Evolutionary conservation across 805 yeast genomes (phyloP), one percentile per base, ranked within the genome.

Genomic region (Yarrowia deformans): DNA sequence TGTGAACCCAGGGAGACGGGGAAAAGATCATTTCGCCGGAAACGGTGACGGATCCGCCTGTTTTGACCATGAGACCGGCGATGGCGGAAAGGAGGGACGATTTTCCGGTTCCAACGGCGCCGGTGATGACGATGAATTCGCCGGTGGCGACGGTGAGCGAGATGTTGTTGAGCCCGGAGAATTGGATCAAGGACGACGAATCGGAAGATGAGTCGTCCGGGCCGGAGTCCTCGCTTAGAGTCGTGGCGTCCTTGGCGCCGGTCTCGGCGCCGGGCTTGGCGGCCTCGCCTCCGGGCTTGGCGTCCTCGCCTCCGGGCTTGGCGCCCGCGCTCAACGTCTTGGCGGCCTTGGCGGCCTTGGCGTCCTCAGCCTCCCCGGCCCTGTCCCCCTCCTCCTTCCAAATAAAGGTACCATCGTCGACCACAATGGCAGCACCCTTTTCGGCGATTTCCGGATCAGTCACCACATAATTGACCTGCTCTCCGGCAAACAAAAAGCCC

Each of bases 1-100:
- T 89, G 74, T 88, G 90, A 56, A 89, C 84, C 93, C 93, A 90
- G 4, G 91, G 91, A 39, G 80, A 81, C 9, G 91, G 91, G 68
- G 85, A 81, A 70, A 79, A 74, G 23, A 81, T 73, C 42, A 82
- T 83, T 77, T 73, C 81, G 1, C 91, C 90, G 73, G 81, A 78
- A 12, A 83, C 78, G 46, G 77, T 78, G 2, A 87, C 78, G 0
- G 75, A 70, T 49, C 93, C 93, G 0, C 73, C 48, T 0, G 77
- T 78, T 72, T 83, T 83, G 35, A 80, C 81, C 91, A 90, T 88
- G 63, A 84, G 81, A 0, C 93, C 93, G 8, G 89, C 82, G 69
- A 90, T 76, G 0, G 93, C 92, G 72, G 79, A 80, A 64, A 90
- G 78, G 23, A 90, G 77, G 0, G 93, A 88, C 0, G 90, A 80